Conservation (phyloP, 225 moss, liverwort and hornwort genomes). For the Lunularia cruciata region DNA sequence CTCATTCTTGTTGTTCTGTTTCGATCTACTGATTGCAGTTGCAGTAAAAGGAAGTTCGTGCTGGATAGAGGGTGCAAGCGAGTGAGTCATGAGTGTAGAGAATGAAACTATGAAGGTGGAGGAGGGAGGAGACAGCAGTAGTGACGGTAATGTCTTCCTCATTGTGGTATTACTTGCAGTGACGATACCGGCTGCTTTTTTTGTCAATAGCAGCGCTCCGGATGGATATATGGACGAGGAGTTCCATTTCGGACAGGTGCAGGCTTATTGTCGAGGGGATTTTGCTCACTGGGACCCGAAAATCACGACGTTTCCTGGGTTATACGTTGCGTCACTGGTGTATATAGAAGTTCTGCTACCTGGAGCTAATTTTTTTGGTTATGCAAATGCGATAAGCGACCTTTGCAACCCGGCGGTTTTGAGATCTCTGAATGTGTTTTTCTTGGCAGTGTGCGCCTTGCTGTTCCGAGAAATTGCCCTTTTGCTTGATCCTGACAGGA, state of each 20-base stretch:
- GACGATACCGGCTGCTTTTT: slow-evolving; percentile 37
- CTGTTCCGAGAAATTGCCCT: slow-evolving; percentile 58
- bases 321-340: slow-evolving; percentile 63
- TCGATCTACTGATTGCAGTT: too few species aligned
- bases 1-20: too few species aligned
- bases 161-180: too few species aligned
- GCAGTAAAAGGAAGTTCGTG: too few species aligned
- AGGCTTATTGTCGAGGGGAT: slow-evolving; percentile 46
- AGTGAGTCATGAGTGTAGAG: too few species aligned
- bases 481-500: slow-evolving; percentile 64
- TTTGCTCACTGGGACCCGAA: slow-evolving; percentile 46
- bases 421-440: slow-evolving; percentile 66
- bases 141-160: too few species aligned
- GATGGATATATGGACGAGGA: slow-evolving; percentile 44
- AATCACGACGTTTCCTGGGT: slow-evolving; percentile 49
- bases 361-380: slow-evolving; percentile 36
- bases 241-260: slow-evolving; percentile 43
- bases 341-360: slow-evolving; percentile 54
- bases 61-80: too few species aligned
- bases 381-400: slow-evolving; percentile 41
- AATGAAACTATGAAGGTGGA: too few species aligned
- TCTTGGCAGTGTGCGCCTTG: slow-evolving; percentile 54
- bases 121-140: too few species aligned
- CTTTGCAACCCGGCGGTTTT: slow-evolving; percentile 58
- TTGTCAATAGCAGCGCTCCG: slow-evolving; percentile 30